These are phyloP conservation scores for Heterobasidion parviporum DNA, from an alignment of 1,284 basidiomycete genomes.

Conservation along the genomic window DNA sequence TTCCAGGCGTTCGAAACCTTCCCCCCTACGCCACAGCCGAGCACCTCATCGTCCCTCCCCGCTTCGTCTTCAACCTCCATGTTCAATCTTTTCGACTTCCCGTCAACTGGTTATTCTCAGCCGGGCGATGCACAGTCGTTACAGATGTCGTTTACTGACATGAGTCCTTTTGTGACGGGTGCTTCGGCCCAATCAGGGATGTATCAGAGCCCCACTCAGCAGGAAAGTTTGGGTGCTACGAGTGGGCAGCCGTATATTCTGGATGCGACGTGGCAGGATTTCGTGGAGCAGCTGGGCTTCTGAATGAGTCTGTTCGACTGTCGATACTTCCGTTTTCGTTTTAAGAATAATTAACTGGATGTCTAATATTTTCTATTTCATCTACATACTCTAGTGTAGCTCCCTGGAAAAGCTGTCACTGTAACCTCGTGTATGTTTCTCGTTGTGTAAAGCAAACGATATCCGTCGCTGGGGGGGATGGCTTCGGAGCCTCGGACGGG, in stretches of 20 bases:
- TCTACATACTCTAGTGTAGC: neutral
- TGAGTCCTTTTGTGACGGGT: neutral
- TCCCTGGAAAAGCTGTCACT: neutral
- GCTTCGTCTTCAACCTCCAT: neutral
- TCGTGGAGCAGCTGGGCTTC: slow-evolving; percentile 63
- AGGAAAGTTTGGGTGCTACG: neutral
- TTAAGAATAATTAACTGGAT: neutral
- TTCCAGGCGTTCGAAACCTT: neutral
- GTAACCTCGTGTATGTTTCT: too few relatives aligned
- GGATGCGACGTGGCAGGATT: slow-evolving; percentile 57
- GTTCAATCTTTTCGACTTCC: neutral
- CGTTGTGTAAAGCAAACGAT: too few relatives aligned
- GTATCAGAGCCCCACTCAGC: neutral
- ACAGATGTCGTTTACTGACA: neutral
- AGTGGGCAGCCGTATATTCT: slow-evolving; percentile 24
- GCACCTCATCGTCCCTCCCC: neutral
- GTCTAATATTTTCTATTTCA: neutral
- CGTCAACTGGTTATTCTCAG: neutral
- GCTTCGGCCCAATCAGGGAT: neutral
- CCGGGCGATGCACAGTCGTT: neutral
- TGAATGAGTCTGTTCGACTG: slow-evolving; percentile 13
- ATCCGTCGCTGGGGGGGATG: too few relatives aligned
- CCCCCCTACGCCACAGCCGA: too few relatives aligned
- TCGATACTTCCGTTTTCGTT: neutral
- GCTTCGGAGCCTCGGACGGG: too few relatives aligned